A percentile compares a stretch with the other conserved stretches of the same genome.
Conservation (phyloP, 2,329 filamentous ascomycete genomes). For the Apiospora aurea region DNA sequence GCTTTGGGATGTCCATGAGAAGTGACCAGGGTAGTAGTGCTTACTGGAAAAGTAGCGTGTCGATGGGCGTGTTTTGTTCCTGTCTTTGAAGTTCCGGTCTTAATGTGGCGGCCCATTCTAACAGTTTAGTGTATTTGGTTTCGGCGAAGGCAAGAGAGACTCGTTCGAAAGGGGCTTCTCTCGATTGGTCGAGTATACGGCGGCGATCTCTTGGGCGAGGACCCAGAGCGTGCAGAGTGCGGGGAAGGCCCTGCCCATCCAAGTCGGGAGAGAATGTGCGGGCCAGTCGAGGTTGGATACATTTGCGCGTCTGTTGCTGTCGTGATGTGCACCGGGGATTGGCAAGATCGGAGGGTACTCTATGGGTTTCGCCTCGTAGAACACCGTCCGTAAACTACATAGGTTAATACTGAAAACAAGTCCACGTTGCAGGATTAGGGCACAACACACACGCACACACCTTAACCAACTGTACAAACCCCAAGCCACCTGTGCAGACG, state of each 20-base stretch:
- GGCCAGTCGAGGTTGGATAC: background rate
- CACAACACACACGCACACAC: background rate
- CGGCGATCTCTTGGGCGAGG: slow-evolving; percentile 27
- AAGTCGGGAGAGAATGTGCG: slow-evolving; percentile 26
- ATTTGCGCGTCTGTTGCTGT: background rate
- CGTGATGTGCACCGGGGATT: background rate
- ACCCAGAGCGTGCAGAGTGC: slow-evolving; percentile 30
- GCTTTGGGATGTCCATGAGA: background rate
- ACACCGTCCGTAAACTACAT: background rate
- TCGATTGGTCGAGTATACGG: background rate
- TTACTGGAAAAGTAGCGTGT: slow-evolving; percentile 18
- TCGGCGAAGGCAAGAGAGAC: slow-evolving; percentile 29
- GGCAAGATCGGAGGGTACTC: background rate
- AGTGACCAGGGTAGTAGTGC: background rate
- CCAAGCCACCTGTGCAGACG: slow-evolving; percentile 23
- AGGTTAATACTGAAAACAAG: background rate
- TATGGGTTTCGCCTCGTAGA: background rate
- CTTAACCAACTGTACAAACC: slow-evolving; percentile 22
- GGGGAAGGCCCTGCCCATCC: slow-evolving; percentile 32
- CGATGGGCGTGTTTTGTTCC: background rate
- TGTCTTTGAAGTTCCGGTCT: background rate
- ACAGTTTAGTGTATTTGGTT: slow-evolving; percentile 31
- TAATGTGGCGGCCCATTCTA: slow-evolving; percentile 31
- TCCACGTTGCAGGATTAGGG: too few species aligned
- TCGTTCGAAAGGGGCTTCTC: background rate